These are phyloP conservation scores for Thraustotheca clavata DNA, from an alignment of 352 stramenopile genomes.

Conservation along the genomic window DNA sequence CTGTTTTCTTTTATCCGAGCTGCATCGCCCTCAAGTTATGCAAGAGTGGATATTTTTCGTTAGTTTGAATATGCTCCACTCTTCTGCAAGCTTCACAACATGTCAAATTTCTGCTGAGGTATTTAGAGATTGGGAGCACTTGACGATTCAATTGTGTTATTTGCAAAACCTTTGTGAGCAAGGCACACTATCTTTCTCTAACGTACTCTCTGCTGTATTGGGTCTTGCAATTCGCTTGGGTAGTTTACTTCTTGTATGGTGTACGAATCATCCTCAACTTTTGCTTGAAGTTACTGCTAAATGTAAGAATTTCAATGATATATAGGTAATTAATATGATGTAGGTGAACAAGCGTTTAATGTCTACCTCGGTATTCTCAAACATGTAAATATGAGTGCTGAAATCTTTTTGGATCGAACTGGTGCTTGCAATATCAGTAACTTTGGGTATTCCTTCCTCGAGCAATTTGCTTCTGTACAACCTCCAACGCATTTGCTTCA, in stretches of 20 bases:
- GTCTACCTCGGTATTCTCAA: neutral
- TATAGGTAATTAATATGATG: neutral
- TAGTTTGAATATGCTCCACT: constrained; percentile 68
- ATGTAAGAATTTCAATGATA: neutral
- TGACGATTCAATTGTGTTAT: constrained; percentile 77
- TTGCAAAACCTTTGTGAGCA: constrained; percentile 58
- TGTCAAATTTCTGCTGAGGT: constrained; percentile 65
- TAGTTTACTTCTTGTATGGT: constrained; percentile 68
- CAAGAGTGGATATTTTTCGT: constrained; percentile 80
- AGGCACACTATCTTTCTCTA: constrained; percentile 41
- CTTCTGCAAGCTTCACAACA: constrained; percentile 65
- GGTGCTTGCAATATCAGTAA: constrained; percentile 23
- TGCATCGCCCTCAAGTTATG: constrained; percentile 41
- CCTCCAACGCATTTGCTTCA: constrained; percentile 29
- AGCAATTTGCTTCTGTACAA: constrained; percentile 26
- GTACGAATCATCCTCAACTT: constrained; percentile 45
- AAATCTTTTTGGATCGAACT: neutral
- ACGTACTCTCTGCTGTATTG: constrained; percentile 45
- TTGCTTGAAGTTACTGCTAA: constrained; percentile 46
- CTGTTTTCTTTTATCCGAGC: constrained; percentile 62
- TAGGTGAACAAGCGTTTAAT: neutral
- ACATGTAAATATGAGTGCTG: constrained; percentile 1
- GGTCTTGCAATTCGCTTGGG: constrained; percentile 61
- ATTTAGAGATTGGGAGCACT: constrained; percentile 73
- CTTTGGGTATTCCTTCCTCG: constrained; percentile 65